Evolutionary conservation across 73 alveolate species (phyloP).

Genomic region (Paramecium bursaria): DNA sequence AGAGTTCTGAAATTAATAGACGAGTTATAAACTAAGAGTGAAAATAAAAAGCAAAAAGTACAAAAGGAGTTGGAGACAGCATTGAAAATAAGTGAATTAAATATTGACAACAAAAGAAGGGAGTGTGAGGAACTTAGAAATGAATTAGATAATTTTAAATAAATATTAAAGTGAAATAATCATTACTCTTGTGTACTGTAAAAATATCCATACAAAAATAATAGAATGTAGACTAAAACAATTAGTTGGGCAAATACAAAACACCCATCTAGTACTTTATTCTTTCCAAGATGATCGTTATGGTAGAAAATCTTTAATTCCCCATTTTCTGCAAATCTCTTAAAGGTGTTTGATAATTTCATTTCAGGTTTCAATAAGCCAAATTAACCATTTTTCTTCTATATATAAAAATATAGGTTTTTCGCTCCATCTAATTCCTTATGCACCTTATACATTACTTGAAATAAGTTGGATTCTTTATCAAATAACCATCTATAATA

Average conservation of each 20-base stretch:
- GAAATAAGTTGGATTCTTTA: conserved; percentile 6
- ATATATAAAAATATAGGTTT: conserved; percentile 16
- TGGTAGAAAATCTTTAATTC: neutral
- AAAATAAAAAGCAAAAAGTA: conserved; percentile 18
- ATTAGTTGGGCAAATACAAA: conserved; percentile 4
- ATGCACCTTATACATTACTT: conserved; percentile 12
- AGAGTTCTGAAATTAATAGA: conserved; percentile 29
- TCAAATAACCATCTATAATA: conserved; percentile 28
- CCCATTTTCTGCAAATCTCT: neutral
- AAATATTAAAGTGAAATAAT: too few species aligned
- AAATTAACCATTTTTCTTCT: neutral
- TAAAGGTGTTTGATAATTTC: neutral
- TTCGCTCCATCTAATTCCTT: neutral
- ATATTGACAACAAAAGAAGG: neutral
- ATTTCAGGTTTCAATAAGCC: neutral
- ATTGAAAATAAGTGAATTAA: conserved; percentile 16
- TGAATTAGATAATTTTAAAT: too few species aligned
- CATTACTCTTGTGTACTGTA: too few species aligned
- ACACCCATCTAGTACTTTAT: conserved; percentile 45
- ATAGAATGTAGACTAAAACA: neutral
- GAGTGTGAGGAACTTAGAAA: too few species aligned
- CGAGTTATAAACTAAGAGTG: neutral
- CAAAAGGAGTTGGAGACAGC: conserved; percentile 24
- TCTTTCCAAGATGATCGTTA: conserved; percentile 5
- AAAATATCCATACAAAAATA: conserved; percentile 53